Base-by-base conservation (phyloP, 192 early-diverging fungal species). In the Endogone sp. region DNA sequence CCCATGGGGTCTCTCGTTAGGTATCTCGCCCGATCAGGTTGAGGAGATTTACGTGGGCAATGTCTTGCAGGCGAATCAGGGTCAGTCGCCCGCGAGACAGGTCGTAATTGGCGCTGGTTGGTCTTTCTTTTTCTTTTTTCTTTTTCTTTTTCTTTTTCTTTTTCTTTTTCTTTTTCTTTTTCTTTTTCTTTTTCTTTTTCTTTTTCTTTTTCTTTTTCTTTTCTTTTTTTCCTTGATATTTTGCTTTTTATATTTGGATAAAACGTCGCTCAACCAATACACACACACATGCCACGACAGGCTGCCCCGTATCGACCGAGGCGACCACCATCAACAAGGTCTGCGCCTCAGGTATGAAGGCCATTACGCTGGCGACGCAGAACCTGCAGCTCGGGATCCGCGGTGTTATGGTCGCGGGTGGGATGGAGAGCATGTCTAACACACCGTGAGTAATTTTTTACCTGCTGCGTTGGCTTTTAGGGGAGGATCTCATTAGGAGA, bases 241-340 rank as follows among this genome's bases (percentile, higher is more conserved):
- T n/a, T n/a, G n/a, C n/a, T n/a, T n/a, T n/a, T n/a, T n/a, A n/a
- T n/a, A n/a, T n/a, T n/a, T n/a, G n/a, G n/a, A n/a, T n/a, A n/a
- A n/a, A n/a, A n/a, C n/a, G n/a, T n/a, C 37, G 16, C 37, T 0
- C 16, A 49, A 49, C 16, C 37, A 49, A 49, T 49, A 6, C 0
- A 49, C 0, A 49, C 13, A 11, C 37, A 6, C 37, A 16, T 4
- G 2, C 29, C n/a, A 2, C 23, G 28, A 24, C 44, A 71, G 70
- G 92, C 21, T 88, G 84, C 71, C 88, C 88, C 29, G 82, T 86
- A 56, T 82, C 90, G 20, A 96, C 94, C 27, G 95, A 96, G 64
- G 94, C 95, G 21, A 96, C 95, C 3, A 97, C 97, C 62, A 90
- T 99, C 82, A 99, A 99, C 84, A 98, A 98, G 78, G 97, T 99